These are phyloP conservation scores for Tagetes erecta DNA, from an alignment of 129 eudicot genomes.

Conservation along the genomic window DNA sequence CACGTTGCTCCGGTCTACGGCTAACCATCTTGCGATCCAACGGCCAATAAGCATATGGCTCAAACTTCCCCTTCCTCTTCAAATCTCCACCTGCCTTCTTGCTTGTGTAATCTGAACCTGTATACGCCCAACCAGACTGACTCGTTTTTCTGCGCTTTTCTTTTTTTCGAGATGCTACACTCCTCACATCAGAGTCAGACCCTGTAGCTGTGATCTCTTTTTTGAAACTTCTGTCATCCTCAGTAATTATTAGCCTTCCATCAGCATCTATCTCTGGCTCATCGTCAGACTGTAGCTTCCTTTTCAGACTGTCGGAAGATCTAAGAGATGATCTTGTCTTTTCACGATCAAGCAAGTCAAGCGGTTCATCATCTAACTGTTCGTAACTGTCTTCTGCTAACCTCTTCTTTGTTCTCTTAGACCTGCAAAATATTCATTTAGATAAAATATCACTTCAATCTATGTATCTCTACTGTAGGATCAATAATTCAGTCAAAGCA, in stretches of 20 bases:
- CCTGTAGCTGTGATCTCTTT: slow-evolving; percentile 36
- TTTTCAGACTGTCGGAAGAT: slow-evolving; percentile 48
- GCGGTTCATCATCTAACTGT: slow-evolving; percentile 81
- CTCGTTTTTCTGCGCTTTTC: slow-evolving; percentile 65
- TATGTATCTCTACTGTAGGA: neutral
- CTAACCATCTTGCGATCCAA: slow-evolving; percentile 97
- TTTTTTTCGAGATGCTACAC: slow-evolving; percentile 46
- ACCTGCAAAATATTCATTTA: slow-evolving; percentile 41
- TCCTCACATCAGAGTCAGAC: slow-evolving; percentile 52
- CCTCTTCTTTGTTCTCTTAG: slow-evolving; percentile 65
- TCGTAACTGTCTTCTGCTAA: slow-evolving; percentile 75
- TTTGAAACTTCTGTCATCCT: slow-evolving; percentile 42
- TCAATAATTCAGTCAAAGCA: slow-evolving; percentile 4
- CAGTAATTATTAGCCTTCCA: slow-evolving; percentile 75
- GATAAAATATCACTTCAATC: neutral
- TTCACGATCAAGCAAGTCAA: slow-evolving; percentile 80
- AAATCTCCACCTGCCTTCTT: slow-evolving; percentile 97
- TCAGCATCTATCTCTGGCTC: slow-evolving; percentile 74
- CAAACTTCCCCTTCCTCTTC: slow-evolving; percentile 88
- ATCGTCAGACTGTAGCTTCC: slow-evolving; percentile 68
- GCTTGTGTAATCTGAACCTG: slow-evolving; percentile 88
- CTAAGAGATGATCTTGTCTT: slow-evolving; percentile 77
- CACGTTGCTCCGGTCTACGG: slow-evolving; percentile 87
- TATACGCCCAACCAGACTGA: slow-evolving; percentile 76
- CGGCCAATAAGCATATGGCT: slow-evolving; percentile 99